These are phyloP conservation scores for Moringa oleifera DNA, from an alignment of 345 rosid species.

Conservation along the genomic window DNA sequence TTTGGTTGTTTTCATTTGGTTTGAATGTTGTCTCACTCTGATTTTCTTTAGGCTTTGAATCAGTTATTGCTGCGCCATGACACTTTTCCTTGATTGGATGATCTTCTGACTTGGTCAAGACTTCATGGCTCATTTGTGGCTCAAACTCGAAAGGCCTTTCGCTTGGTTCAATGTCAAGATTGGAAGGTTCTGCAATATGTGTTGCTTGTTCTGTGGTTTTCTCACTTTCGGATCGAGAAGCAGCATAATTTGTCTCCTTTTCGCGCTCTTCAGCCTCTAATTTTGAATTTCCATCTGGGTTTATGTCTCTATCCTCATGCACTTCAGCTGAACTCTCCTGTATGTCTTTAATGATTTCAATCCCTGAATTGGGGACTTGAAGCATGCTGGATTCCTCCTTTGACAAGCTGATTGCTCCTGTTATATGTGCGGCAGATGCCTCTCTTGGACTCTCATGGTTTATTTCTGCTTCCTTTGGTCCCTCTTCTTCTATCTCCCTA, in stretches of 20 bases:
- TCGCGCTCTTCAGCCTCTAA: background rate
- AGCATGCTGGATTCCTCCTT: background rate
- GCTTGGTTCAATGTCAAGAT: conserved; percentile 8
- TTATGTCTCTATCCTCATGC: background rate
- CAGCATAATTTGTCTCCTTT: background rate
- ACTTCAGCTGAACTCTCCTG: background rate
- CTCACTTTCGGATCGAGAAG: background rate
- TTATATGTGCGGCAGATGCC: background rate
- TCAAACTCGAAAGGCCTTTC: conserved; percentile 12
- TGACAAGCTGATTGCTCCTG: background rate
- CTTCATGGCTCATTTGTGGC: conserved; percentile 2
- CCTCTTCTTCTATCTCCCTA: conserved; percentile 4
- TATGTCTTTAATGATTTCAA: background rate
- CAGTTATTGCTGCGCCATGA: conserved; percentile 11
- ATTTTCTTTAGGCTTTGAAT: conserved; percentile 13
- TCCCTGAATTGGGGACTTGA: background rate
- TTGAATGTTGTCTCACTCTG: conserved; percentile 14
- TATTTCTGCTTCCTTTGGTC: conserved; percentile 7
- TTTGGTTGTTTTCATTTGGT: conserved; percentile 15
- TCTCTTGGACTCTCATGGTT: background rate
- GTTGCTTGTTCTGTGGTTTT: conserved; percentile 6
- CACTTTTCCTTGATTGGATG: conserved; percentile 10
- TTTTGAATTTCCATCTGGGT: background rate
- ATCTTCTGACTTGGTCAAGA: conserved; percentile 14
- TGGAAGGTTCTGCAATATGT: conserved; percentile 5